Conservation (phyloP, 148 eudicot genomes). For the Cornus kousa region DNA sequence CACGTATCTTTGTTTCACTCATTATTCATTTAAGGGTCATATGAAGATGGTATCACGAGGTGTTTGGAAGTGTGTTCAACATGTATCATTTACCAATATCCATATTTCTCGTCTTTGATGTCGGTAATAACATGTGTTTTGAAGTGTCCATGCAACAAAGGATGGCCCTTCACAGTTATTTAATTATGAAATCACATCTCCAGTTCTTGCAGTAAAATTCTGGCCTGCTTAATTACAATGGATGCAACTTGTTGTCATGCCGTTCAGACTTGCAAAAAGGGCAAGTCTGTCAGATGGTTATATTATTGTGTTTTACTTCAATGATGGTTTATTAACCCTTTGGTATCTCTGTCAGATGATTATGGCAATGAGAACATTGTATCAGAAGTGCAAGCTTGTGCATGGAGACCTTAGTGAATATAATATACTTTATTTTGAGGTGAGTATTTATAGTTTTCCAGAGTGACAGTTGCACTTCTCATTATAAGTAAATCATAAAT, state of each 20-base stretch:
- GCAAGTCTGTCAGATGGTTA: background rate
- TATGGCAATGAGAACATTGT: conserved; percentile 75
- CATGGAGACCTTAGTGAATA: conserved; percentile 98
- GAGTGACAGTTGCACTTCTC: background rate
- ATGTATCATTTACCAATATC: no score
- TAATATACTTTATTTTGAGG: conserved; percentile 88
- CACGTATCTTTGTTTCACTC: background rate
- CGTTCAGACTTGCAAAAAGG: conserved; percentile 4
- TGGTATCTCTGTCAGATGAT: conserved; percentile 49
- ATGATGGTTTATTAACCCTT: background rate
- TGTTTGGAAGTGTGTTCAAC: no score
- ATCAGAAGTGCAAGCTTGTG: conserved; percentile 96
- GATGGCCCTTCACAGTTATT: background rate
- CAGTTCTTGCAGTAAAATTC: background rate
- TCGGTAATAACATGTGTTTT: no score
- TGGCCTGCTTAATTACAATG: background rate
- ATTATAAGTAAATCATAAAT: background rate
- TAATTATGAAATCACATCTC: background rate
- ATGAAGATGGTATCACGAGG: no score
- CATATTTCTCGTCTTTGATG: no score
- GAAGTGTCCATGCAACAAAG: background rate
- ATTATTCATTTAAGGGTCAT: no score
- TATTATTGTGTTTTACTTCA: background rate
- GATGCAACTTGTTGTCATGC: background rate
- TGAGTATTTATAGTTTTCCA: conserved; percentile 17